Evolutionary conservation across 306 rosid species (phyloP), one percentile per base, ranked within the genome.

Genomic region (Pachyrhizus erosus): DNA sequence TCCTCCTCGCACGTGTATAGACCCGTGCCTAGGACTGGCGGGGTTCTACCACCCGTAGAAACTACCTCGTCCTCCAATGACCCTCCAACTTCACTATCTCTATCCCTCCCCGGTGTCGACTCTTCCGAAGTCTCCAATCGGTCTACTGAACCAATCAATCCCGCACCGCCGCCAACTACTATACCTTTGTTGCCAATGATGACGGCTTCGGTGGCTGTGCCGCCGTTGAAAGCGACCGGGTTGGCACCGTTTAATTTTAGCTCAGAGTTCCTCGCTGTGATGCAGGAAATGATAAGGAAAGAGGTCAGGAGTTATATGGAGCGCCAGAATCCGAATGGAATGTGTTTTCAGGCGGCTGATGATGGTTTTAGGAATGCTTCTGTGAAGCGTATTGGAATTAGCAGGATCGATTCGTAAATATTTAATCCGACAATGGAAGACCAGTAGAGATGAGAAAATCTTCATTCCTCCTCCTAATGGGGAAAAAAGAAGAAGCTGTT

Each of bases 241-340:
- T 49, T 79, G 39, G 80, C 33, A 6, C 80, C 88, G 10, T 90
- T 91, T 14, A 90, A 84, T 55, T 88, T 91, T 39, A 89, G 88
- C 20, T 77, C 77, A 2, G 98, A 93, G 87, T 81, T 96, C 61
- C 21, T 93, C 78, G 85, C 64, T 49, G 97, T 92, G 90, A 91
- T 96, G 96, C 98, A 96, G 79, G 98, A 93, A n/a, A 96, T 96
- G 99, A 93, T 96, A 81, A 89, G 81, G 83, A 86, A 72, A 34
- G 99, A 96, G 83, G 99, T 96, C 92, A 89, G 93, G 83, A 93
- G 74, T 76, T 96, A 96, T 65, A 93, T 96, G 85, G 93, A 86
- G 89, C 83, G 89, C 82, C 88, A 86, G 79, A 90, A 80, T 81
- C 67, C 14, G 37, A 91, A 81, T 80, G 92, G 91, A 34, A 83